Conservation (phyloP, 2,329 filamentous ascomycete species). For the Claviceps monticola region DNA sequence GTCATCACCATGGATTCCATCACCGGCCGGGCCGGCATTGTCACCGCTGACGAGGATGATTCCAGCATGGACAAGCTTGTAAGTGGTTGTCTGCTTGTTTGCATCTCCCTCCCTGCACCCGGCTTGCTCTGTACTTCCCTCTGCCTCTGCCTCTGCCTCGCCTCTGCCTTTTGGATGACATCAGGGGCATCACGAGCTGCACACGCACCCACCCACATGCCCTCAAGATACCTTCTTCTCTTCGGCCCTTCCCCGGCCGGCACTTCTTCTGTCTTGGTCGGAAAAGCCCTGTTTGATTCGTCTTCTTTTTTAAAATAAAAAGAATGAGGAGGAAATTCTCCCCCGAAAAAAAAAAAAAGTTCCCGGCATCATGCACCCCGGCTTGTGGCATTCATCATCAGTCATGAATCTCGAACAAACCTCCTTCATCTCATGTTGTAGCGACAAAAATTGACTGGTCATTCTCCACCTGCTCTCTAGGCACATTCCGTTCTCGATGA, state of each 20-base stretch:
- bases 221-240: background rate
- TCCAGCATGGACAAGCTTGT: conserved; percentile 45
- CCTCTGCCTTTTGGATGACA: background rate
- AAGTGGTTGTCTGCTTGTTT: conserved; percentile 19
- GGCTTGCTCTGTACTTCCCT: background rate
- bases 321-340: background rate
- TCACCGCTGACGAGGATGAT: conserved; percentile 38
- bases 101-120: conserved; percentile 1
- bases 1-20: conserved; percentile 24
- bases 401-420: background rate
- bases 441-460: background rate
- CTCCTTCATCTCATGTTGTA: background rate
- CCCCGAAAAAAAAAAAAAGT: background rate
- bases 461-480: conserved; percentile 20
- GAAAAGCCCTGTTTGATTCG: background rate
- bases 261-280: background rate
- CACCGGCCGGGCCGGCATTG: conserved; percentile 42
- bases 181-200: conserved; percentile 3
- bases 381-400: background rate
- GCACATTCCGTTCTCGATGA: conserved; percentile 58
- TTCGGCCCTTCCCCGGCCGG: background rate
- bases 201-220: conserved; percentile 4
- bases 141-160: background rate
- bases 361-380: background rate
- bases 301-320: background rate